These are phyloP conservation scores for Fonsecaea pugnacius DNA, from an alignment of 2,329 filamentous ascomycete genomes.

Conservation along the genomic window DNA sequence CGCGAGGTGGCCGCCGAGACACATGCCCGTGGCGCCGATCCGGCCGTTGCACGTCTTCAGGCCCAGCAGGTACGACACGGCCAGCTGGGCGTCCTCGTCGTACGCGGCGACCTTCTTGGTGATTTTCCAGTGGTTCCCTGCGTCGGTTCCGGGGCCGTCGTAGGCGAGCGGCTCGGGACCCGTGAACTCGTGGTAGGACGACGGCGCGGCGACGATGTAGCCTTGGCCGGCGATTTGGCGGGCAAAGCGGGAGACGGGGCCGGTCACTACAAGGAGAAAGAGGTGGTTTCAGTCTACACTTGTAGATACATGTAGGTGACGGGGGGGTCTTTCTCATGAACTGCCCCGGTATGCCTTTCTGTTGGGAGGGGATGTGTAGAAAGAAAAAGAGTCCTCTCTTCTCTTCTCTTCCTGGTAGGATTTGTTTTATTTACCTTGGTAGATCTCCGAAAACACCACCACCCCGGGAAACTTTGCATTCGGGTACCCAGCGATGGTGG, in stretches of 20 bases:
- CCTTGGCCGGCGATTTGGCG: conserved; percentile 90
- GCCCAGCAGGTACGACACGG: conserved; percentile 71
- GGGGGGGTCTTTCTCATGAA: neutral
- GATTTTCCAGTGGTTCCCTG: conserved; percentile 84
- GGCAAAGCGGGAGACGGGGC: conserved; percentile 85
- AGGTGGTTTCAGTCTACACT: neutral
- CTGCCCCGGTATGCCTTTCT: neutral
- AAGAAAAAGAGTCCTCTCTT: neutral
- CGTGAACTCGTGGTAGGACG: conserved; percentile 91
- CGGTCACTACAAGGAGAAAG: conserved; percentile 67
- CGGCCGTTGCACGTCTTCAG: conserved; percentile 79
- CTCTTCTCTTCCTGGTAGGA: too few relatives aligned
- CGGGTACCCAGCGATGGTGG: conserved; percentile 80
- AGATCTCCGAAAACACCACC: conserved; percentile 90
- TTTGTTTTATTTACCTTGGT: conserved; percentile 69
- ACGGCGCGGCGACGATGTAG: conserved; percentile 89
- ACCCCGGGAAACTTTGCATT: conserved; percentile 89
- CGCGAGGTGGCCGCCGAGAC: conserved; percentile 86
- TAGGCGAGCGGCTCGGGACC: conserved; percentile 83
- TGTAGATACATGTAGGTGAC: too few relatives aligned
- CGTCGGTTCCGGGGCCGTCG: conserved; percentile 83
- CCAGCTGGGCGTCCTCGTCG: conserved; percentile 73
- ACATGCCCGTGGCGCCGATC: conserved; percentile 85
- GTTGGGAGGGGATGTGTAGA: neutral
- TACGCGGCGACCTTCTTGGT: conserved; percentile 82